phyloP scores from a whole-genome alignment of 306 rosid species.

The Notholithocarpus densiflorus region DNA sequence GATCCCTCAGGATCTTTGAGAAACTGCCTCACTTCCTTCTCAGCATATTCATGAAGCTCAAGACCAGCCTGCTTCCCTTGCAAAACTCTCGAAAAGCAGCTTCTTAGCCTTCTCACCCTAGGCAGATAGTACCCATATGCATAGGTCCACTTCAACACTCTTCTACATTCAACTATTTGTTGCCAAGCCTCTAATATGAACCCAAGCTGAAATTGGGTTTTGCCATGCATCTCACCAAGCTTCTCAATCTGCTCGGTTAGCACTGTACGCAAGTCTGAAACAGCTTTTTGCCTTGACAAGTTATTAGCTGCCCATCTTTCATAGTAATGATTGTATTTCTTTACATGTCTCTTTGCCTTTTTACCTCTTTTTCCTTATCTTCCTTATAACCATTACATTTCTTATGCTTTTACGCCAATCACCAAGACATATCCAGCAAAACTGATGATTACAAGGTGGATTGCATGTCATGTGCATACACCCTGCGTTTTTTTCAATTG shows the following conservation, averaged over 20 bases:
- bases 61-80: constrained; percentile 34
- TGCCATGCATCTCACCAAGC: constrained; percentile 27
- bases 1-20: neutral
- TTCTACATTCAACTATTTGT: constrained; percentile 50
- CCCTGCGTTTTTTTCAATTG: constrained; percentile 41
- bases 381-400: constrained; percentile 18
- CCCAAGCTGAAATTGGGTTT: constrained; percentile 25
- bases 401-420: constrained; percentile 22
- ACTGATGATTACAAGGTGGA: constrained; percentile 32
- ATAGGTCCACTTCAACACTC: constrained; percentile 54
- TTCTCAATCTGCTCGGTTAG: constrained; percentile 23
- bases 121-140: constrained; percentile 49
- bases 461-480: constrained; percentile 46
- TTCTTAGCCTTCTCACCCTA: constrained; percentile 15
- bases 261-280: constrained; percentile 14
- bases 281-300: constrained; percentile 29
- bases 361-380: constrained; percentile 13
- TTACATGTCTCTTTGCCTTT: constrained; percentile 20
- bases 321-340: constrained; percentile 35
- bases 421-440: constrained; percentile 44
- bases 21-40: constrained; percentile 13
- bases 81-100: constrained; percentile 25
- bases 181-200: constrained; percentile 43
- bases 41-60: constrained; percentile 33
- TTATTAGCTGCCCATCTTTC: constrained; percentile 42